These are phyloP conservation scores for Xylaria flabelliformis DNA, from an alignment of 495 filamentous ascomycete species.

Conservation along the genomic window DNA sequence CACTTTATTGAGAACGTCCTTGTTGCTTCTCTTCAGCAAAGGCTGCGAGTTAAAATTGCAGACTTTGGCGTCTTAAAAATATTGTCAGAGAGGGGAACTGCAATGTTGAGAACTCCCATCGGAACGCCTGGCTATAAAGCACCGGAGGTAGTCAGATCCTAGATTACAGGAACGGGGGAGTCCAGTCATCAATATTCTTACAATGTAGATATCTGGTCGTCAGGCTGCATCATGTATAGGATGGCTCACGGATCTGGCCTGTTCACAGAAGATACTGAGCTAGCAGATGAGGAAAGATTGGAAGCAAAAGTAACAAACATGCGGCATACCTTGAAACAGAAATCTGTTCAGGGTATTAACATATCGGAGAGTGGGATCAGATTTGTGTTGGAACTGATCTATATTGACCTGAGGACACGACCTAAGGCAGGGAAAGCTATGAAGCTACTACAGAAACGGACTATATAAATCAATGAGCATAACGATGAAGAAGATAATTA, in stretches of 20 bases:
- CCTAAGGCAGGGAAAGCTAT: too few species aligned
- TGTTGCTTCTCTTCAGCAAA: background rate
- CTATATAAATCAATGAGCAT: too few species aligned
- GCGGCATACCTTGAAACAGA: too few species aligned
- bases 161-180: background rate
- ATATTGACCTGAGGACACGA: too few species aligned
- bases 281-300: too few species aligned
- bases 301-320: too few species aligned
- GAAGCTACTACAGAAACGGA: too few species aligned
- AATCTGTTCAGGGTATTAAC: too few species aligned
- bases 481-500: too few species aligned
- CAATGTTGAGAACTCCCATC: background rate
- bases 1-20: background rate
- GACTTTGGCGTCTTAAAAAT: conserved; percentile 2
- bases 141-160: background rate
- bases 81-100: background rate
- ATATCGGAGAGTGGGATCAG: too few species aligned
- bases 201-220: conserved; percentile 7
- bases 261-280: too few species aligned
- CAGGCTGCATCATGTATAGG: background rate
- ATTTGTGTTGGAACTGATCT: too few species aligned
- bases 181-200: background rate
- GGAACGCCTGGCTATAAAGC: background rate
- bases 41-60: background rate
- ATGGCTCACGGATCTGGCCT: background rate